Conservation (phyloP, 495 filamentous ascomycete species). For the Lophiotrema nucula region DNA sequence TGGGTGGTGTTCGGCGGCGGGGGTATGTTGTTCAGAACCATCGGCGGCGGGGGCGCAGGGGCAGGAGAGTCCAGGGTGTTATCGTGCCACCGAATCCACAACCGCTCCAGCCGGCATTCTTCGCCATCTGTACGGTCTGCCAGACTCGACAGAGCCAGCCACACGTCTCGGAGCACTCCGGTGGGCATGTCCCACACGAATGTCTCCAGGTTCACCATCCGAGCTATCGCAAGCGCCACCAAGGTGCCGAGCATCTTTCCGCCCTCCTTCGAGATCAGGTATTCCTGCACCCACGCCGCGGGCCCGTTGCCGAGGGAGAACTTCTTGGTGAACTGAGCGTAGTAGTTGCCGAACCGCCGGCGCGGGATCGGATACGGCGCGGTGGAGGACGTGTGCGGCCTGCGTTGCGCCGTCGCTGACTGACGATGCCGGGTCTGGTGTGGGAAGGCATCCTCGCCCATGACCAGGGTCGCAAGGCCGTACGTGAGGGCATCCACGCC, state of each 20-base stretch:
- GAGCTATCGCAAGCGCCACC: constrained; percentile 78
- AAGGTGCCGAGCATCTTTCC: constrained; percentile 93
- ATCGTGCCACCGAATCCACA: constrained; percentile 92
- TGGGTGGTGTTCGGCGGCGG: constrained; percentile 27
- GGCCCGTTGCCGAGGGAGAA: constrained; percentile 92
- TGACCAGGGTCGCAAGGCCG: constrained; percentile 80
- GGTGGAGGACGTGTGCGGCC: neutral
- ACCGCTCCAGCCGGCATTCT: constrained; percentile 67
- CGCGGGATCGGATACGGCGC: constrained; percentile 27
- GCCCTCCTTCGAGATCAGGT: constrained; percentile 81
- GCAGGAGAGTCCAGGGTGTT: constrained; percentile 51
- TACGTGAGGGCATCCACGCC: constrained; percentile 91
- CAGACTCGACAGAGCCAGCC: constrained; percentile 76
- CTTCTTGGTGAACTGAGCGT: constrained; percentile 80
- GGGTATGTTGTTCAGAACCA: constrained; percentile 39
- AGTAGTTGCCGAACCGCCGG: constrained; percentile 67
- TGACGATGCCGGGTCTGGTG: constrained; percentile 35
- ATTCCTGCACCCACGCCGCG: constrained; percentile 77
- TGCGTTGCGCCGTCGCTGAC: constrained; percentile 25
- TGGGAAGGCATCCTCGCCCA: constrained; percentile 69
- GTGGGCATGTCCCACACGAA: constrained; percentile 98
- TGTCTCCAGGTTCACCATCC: constrained; percentile 85
- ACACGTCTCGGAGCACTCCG: constrained; percentile 82
- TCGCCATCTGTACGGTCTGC: constrained; percentile 59
- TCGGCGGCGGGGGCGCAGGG: constrained; percentile 33